Evolutionary conservation across 2,329 filamentous ascomycete genomes (phyloP), one percentile per base, ranked within the genome.

Genomic region (Ilyonectria mors-panacis): DNA sequence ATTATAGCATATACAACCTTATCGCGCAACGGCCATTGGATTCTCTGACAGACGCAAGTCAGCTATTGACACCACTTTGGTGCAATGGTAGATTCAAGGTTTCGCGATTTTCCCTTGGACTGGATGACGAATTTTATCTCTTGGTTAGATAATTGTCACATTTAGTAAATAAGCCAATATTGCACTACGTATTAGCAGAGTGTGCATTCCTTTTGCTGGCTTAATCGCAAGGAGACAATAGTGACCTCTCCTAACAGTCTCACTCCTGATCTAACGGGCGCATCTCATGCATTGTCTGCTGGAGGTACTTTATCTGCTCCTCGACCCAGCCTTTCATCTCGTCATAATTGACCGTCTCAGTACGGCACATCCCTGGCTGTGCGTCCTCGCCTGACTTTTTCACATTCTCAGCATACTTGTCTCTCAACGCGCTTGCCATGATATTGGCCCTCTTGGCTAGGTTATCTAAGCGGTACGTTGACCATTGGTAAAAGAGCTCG

Each of bases 241-340:
- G 5, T 10, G 6, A 17, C 13, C 13, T 2, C n/a, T 21, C 8
- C 12, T 17, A 13, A n/a, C 23, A n/a, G 9, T 9, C 1, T 37
- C 37, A 61, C 17, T 37, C 23, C 6, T 44, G 15, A 17, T 61
- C 48, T 26, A 61, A 28, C 13, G 58, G 48, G 6, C 69, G 44
- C 76, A 80, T 80, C 64, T 79, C 78, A 60, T 74, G 68, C 39
- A 78, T 54, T 6, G 77, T 79, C 54, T 76, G 65, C 45, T 75
- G 70, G 28, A 79, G 71, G 65, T 79, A 80, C 28, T 69, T 69
- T 5, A 78, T 75, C 70, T 75, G 72, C 50, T 76, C 73, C 33
- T 75, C 64, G 6, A 70, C 65, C 78, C 78, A 79, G 39, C 59
- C 66, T 48, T 71, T 62, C 28, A 78, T 64, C 48, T 73, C 71